A percentile compares a stretch with the other conserved stretches of the same genome.
phyloP scores from a whole-genome alignment of 2,329 filamentous ascomycete species.

The Ophiocordyceps sinensis region DNA sequence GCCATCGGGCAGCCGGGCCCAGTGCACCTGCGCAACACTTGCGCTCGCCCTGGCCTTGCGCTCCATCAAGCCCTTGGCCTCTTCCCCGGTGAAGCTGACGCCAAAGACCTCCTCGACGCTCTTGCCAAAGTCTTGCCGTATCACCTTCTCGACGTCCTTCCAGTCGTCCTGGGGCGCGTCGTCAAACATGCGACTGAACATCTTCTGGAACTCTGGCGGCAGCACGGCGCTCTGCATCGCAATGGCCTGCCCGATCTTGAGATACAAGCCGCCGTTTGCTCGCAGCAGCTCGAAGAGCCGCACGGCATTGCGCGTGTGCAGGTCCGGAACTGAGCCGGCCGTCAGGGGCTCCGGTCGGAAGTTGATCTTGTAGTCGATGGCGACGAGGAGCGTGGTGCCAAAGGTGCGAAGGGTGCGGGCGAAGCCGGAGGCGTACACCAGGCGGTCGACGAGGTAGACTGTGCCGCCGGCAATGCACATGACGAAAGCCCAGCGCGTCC shows the following conservation, averaged over 20 bases:
- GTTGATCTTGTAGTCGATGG: conserved; percentile 92
- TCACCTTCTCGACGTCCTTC: conserved; percentile 72
- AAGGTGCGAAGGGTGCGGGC: conserved; percentile 73
- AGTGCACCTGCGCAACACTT: conserved; percentile 93
- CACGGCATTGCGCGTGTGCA: conserved; percentile 76
- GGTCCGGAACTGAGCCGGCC: conserved; percentile 56
- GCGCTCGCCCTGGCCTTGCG: conserved; percentile 56
- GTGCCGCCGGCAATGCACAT: conserved; percentile 43
- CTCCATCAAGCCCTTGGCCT: conserved; percentile 52
- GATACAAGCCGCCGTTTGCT: conserved; percentile 79
- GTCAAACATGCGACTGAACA: conserved; percentile 96
- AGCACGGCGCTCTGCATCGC: conserved; percentile 95
- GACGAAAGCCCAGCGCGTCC: conserved; percentile 59
- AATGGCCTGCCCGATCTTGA: conserved; percentile 97
- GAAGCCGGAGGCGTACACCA: conserved; percentile 66
- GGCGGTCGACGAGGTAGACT: conserved; percentile 54
- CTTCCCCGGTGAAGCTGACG: conserved; percentile 61
- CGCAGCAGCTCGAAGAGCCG: conserved; percentile 69
- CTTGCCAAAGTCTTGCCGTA: conserved; percentile 78
- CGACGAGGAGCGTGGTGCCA: conserved; percentile 61
- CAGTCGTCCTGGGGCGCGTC: conserved; percentile 89
- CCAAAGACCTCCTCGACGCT: conserved; percentile 85
- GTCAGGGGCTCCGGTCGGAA: conserved; percentile 68
- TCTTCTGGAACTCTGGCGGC: conserved; percentile 86
- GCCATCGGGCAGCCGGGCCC: conserved; percentile 75